These are phyloP conservation scores for Metarhizium anisopliae DNA, from an alignment of 2,329 filamentous ascomycete species.

Conservation along the genomic window DNA sequence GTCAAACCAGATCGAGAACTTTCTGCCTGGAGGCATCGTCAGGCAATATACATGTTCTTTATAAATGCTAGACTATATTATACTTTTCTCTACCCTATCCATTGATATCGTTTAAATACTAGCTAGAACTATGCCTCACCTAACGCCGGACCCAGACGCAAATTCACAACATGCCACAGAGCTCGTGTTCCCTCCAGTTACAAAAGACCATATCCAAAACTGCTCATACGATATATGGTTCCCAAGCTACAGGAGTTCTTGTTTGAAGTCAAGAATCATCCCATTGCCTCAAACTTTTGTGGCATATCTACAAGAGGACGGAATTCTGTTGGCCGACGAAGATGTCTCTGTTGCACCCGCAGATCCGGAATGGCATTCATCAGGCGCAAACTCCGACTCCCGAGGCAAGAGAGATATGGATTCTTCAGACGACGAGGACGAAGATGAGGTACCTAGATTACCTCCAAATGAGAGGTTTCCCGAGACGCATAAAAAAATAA, in stretches of 20 bases:
- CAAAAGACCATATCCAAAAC: conserved; percentile 79
- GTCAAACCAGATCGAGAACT: background rate
- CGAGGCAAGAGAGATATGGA: conserved; percentile 29
- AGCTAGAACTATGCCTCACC: conserved; percentile 23
- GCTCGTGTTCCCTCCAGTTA: conserved; percentile 72
- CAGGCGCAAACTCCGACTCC: conserved; percentile 16
- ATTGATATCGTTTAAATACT: background rate
- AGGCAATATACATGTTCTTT: no score
- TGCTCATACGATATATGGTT: conserved; percentile 95
- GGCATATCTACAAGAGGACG: conserved; percentile 81
- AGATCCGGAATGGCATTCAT: conserved; percentile 40
- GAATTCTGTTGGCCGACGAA: conserved; percentile 77
- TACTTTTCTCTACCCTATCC: background rate
- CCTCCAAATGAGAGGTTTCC: conserved; percentile 52
- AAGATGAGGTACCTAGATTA: conserved; percentile 27
- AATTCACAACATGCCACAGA: conserved; percentile 12
- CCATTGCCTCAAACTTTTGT: conserved; percentile 68
- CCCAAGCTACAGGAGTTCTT: conserved; percentile 68
- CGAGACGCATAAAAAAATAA: conserved; percentile 69
- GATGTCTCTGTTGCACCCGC: conserved; percentile 46
- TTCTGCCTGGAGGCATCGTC: background rate
- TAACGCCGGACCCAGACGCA: conserved; percentile 14
- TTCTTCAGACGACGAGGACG: conserved; percentile 38
- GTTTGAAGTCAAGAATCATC: conserved; percentile 80
- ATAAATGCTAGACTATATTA: no score